Evolutionary conservation across 257 asterid species (phyloP), one percentile per base, ranked within the genome.

Genomic region (Nicotiana tomentosiformis): DNA sequence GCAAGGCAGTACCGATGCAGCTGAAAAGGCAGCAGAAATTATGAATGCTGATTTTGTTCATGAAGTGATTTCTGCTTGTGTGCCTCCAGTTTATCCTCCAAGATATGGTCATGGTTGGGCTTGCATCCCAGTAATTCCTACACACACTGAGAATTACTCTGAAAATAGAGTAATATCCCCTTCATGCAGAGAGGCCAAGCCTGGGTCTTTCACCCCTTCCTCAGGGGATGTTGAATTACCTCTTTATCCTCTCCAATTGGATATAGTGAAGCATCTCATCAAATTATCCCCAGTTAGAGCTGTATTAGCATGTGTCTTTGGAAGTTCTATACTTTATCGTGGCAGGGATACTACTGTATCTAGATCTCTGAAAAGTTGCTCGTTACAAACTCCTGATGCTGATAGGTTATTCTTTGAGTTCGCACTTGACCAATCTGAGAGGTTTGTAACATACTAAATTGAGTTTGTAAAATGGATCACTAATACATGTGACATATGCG

Each of bases 11-110:
- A 94, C 98, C 0, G 98, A 96, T 84, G 98, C 98, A 79, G 99
- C 99, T 83, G 99, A 90, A 86, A 94, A 94, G 91, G 98, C 93
- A 60, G 97, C 99, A 72, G 98, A 96, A 85, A 94, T 96, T 87
- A 94, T 93, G 98, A 86, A 90, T 83, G 92, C 96, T 61, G 99
- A 96, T 87, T 96, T 96, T 87, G 99, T 94, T 76, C 99, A 96
- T 82, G 98, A 96, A 92, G 93, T 96, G 82, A 91, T 96, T 78
- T 93, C 99, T 80, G 97, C 99, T 26, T 94, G 98, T 86, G 98
- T 96, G 74, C 99, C 99, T 87, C 98, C 99, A 32, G 99, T 96
- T 55, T 96, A 91, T 90, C 99, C 99, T 87, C 97, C 99, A 66
- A 92, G 98, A 85, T 92, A 95, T 69, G 99, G 96, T 84, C 94